Percentiles rank a stretch among this genome's conserved stretches.
Conservation (phyloP, 2,329 filamentous ascomycete genomes). For the Trichophaea hybrida region DNA sequence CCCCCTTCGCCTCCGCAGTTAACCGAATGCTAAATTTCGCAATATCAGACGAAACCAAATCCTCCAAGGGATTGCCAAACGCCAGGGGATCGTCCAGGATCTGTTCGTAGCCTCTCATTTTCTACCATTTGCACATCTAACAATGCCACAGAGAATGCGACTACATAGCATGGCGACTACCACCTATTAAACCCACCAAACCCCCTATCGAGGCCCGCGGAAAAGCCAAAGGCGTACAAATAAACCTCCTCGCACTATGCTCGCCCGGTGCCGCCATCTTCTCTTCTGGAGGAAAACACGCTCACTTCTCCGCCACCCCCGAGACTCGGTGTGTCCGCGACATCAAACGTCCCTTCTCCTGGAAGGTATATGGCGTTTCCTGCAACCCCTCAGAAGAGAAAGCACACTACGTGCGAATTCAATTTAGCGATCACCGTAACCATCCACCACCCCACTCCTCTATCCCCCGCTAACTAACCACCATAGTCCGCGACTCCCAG, state of each 20-base stretch:
- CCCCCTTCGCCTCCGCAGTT: not conserved
- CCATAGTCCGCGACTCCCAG: slow-evolving; percentile 1
- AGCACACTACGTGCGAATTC: slow-evolving; percentile 19
- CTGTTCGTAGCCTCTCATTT: not conserved
- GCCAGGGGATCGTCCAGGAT: not conserved
- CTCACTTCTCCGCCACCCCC: slow-evolving; percentile 4
- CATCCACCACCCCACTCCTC: not conserved
- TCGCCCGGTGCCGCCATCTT: slow-evolving; percentile 1
- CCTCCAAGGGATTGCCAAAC: not conserved
- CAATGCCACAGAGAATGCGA: not conserved
- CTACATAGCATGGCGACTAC: slow-evolving; percentile 4
- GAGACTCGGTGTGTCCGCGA: slow-evolving; percentile 21
- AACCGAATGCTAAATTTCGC: not conserved
- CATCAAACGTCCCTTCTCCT: slow-evolving; percentile 18
- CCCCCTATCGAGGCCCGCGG: not conserved
- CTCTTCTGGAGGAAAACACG: not conserved
- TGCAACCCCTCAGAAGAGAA: slow-evolving; percentile 8
- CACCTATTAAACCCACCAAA: not conserved
- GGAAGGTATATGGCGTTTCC: slow-evolving; percentile 21
- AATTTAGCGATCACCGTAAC: slow-evolving; percentile 1
- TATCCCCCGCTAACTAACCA: not conserved
- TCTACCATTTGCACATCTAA: not conserved
- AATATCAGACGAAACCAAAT: slow-evolving; percentile 2
- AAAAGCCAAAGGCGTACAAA: not conserved
- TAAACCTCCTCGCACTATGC: not conserved